Percentiles rank a stretch among this genome's conserved stretches.
Conservation (phyloP, 805 yeast species). For the Trichomonascus vanleenenianus region DNA sequence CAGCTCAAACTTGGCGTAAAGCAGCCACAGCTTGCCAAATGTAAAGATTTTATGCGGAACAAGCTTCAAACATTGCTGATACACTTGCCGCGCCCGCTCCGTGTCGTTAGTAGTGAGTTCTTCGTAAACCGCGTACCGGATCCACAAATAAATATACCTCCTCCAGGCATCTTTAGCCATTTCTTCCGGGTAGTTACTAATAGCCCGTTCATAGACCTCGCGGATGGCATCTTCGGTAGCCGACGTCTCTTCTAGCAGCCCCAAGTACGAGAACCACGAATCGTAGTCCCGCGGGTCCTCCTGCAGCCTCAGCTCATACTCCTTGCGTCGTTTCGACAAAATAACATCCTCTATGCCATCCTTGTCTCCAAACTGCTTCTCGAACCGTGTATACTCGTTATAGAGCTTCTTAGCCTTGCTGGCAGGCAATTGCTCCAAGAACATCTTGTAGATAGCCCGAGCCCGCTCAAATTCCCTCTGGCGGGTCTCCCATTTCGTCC, state of each 20-base stretch:
- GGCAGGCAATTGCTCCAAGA: constrained; percentile 39
- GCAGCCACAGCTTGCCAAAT: constrained; percentile 68
- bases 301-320: constrained; percentile 43
- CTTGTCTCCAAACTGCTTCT: constrained; percentile 53
- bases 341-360: constrained; percentile 48
- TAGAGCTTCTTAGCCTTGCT: constrained; percentile 32
- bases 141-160: constrained; percentile 63
- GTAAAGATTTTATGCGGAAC: constrained; percentile 57
- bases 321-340: constrained; percentile 43
- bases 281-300: constrained; percentile 55
- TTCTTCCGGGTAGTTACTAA: constrained; percentile 30
- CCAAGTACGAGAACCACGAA: constrained; percentile 73
- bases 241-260: constrained; percentile 38
- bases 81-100: constrained; percentile 42
- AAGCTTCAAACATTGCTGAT: constrained; percentile 39
- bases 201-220: constrained; percentile 39
- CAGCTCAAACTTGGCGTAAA: constrained; percentile 63
- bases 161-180: constrained; percentile 48
- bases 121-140: constrained; percentile 51
- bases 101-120: constrained; percentile 43
- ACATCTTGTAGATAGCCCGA: constrained; percentile 46
- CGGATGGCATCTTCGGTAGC: constrained; percentile 26
- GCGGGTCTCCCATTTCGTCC: constrained; percentile 67
- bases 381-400: constrained; percentile 47
- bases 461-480: constrained; percentile 58